Evolutionary conservation across 805 yeast genomes (phyloP).

Genomic region (Cyberlindnera mississippiensis): DNA sequence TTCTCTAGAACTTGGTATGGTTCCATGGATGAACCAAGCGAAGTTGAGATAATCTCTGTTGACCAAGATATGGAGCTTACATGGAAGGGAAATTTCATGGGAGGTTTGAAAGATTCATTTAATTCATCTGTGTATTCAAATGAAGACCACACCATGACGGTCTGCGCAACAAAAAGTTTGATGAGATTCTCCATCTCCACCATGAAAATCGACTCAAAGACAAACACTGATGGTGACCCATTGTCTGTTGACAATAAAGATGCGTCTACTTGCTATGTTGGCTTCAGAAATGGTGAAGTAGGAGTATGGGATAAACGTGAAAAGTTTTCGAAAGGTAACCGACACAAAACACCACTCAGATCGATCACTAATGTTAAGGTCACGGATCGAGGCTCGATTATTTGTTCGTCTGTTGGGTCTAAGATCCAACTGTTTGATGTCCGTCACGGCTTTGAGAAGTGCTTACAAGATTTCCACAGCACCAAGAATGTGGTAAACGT

Average conservation of each 20-base stretch:
- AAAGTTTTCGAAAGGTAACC: background rate
- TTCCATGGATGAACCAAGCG: conserved; percentile 21
- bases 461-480: conserved; percentile 3
- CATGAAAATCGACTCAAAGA: too few relatives aligned
- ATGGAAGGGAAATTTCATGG: background rate
- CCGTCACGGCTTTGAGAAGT: conserved; percentile 6
- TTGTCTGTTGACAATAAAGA: conserved; percentile 14
- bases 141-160: background rate
- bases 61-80: conserved; percentile 9
- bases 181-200: too few relatives aligned
- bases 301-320: conserved; percentile 19
- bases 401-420: conserved; percentile 15
- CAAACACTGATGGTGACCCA: conserved; percentile 15
- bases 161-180: conserved; percentile 9
- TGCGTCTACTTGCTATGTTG: conserved; percentile 9
- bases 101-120: conserved; percentile 8
- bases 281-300: conserved; percentile 20
- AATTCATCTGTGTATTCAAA: conserved; percentile 12
- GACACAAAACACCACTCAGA: conserved; percentile 2
- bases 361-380: conserved; percentile 13
- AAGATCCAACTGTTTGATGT: conserved; percentile 10
- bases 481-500: conserved; percentile 12
- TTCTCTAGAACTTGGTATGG: conserved; percentile 23
- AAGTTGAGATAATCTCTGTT: conserved; percentile 5
- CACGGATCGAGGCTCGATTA: background rate